Percentiles rank a stretch among this genome's conserved stretches.
phyloP scores from a whole-genome alignment of 257 asterid genomes.

The Solanum pennellii region DNA sequence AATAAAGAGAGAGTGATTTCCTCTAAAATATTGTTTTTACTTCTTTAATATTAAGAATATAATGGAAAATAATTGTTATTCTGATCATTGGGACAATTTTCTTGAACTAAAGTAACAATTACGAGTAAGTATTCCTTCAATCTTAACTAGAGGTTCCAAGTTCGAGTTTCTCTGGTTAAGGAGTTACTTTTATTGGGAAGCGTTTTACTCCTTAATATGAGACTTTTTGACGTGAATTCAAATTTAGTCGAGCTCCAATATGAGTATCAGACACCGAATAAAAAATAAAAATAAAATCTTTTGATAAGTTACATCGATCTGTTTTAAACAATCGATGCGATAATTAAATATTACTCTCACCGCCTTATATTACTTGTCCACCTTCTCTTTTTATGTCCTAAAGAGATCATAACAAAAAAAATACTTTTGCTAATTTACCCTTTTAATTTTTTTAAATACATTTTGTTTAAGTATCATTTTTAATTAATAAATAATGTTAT shows the following conservation, averaged over 20 bases:
- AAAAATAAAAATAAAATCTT: too few relatives aligned
- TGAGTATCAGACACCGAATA: accelerated
- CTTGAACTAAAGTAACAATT: neutral
- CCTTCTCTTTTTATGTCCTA: accelerated
- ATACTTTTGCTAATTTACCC: neutral
- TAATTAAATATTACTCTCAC: neutral
- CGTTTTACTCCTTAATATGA: accelerated
- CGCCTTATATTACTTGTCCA: neutral
- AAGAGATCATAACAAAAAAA: neutral
- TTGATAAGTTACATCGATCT: neutral
- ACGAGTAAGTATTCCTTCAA: neutral
- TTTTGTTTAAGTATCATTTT: neutral
- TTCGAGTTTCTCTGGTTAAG: too few relatives aligned
- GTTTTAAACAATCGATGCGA: too few relatives aligned
- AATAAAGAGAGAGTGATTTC: neutral
- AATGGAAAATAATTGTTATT: neutral
- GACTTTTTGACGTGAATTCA: neutral
- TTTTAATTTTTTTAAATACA: neutral
- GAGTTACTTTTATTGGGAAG: too few relatives aligned
- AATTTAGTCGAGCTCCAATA: too few relatives aligned
- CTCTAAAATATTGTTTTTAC: neutral
- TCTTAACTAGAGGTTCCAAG: too few relatives aligned
- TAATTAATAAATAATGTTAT: neutral
- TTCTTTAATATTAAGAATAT: neutral
- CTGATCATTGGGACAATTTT: neutral